Evolutionary conservation across 1,284 basidiomycete species (phyloP).

Genomic region (Ganoderma boninense): DNA sequence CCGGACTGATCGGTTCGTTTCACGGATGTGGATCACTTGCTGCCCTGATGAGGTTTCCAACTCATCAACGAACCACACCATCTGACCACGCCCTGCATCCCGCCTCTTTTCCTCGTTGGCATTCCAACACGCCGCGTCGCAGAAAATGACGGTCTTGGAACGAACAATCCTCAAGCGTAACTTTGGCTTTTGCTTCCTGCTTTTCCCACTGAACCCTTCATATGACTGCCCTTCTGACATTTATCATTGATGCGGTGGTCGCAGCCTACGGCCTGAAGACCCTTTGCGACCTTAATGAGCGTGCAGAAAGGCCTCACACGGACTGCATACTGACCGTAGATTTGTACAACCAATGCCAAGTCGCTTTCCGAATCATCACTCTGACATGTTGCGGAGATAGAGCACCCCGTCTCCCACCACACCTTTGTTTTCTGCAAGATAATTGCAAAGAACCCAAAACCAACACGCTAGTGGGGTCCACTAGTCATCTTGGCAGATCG

Average conservation of each 20-base stretch:
- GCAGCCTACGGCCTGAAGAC: background rate
- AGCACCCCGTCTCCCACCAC: background rate
- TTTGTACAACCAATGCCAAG: background rate
- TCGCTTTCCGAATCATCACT: background rate
- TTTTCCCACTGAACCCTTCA: constrained; percentile 3
- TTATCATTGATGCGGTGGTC: constrained; percentile 12
- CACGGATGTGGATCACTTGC: background rate
- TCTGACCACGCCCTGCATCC: background rate
- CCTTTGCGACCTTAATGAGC: background rate
- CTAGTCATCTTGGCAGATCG: background rate
- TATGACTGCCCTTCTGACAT: constrained; percentile 13
- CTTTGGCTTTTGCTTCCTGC: background rate
- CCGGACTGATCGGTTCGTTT: background rate
- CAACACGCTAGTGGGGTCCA: background rate
- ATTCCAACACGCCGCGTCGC: background rate
- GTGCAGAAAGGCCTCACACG: background rate
- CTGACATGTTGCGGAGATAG: constrained; percentile 1
- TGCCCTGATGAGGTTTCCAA: background rate
- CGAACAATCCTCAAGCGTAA: background rate
- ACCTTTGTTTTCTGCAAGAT: background rate
- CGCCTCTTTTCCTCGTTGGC: background rate
- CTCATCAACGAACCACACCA: background rate
- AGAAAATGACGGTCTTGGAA: background rate
- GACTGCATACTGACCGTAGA: background rate
- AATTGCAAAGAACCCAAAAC: background rate